Conservation (phyloP, 2,329 filamentous ascomycete species). For the Botrytis aclada region DNA sequence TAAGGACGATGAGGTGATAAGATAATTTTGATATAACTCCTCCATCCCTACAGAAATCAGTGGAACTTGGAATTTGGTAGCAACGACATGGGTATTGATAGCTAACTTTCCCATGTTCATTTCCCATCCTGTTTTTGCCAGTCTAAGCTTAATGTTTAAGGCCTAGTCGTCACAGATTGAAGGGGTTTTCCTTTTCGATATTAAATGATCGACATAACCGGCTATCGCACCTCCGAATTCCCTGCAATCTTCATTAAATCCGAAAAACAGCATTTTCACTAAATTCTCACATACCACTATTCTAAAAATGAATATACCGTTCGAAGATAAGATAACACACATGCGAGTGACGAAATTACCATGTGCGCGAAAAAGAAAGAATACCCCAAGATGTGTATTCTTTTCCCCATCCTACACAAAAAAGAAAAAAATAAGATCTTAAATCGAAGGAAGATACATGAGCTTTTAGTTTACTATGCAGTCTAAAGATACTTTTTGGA, state of each 20-base stretch:
- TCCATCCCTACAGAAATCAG: neutral
- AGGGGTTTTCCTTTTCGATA: neutral
- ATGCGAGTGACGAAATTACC: neutral
- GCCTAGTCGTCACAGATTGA: neutral
- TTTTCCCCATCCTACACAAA: neutral
- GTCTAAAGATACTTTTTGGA: neutral
- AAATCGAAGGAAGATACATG: neutral
- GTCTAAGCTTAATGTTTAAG: neutral
- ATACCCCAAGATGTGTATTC: neutral
- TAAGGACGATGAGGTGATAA: neutral
- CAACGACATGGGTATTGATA: neutral
- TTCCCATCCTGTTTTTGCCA: neutral
- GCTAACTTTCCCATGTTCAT: neutral
- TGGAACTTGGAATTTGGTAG: neutral
- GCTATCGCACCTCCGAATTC: neutral
- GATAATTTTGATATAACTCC: neutral
- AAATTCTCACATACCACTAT: neutral
- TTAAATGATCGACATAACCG: neutral
- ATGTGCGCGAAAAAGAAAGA: neutral
- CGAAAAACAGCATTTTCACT: neutral
- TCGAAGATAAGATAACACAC: conserved; percentile 4
- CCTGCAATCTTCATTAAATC: neutral
- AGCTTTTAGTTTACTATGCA: neutral
- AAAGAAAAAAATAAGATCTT: neutral
- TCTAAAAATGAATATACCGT: neutral